These are phyloP conservation scores for Spergularia marina DNA, from an alignment of 148 eudicot genomes.

Conservation along the genomic window DNA sequence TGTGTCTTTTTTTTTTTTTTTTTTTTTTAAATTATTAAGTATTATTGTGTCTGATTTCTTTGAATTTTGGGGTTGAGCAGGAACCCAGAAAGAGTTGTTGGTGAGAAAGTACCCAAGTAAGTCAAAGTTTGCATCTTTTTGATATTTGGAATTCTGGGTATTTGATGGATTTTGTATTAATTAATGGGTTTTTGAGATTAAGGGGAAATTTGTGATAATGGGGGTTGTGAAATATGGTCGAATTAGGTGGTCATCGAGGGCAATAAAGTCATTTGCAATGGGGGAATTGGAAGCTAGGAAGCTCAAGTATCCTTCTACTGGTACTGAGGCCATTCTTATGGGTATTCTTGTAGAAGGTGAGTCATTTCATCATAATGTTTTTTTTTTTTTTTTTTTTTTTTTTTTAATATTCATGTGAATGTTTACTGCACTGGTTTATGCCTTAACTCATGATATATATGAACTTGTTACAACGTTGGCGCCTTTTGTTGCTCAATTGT, in stretches of 20 bases:
- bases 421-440: not conserved
- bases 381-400: no score
- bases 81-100: slow-evolving; percentile 43
- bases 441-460: not conserved
- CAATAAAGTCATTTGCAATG: slow-evolving; percentile 74
- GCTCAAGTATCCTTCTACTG: slow-evolving; percentile 48
- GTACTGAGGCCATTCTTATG: slow-evolving; percentile 78
- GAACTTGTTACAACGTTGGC: not conserved
- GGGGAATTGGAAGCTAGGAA: slow-evolving; percentile 80
- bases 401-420: not conserved
- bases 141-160: not conserved
- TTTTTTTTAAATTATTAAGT: not conserved
- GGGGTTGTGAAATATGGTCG: slow-evolving; percentile 27
- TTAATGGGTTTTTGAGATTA: slow-evolving; percentile 11
- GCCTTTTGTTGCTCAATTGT: not conserved
- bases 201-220: slow-evolving; percentile 17
- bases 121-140: slow-evolving; percentile 27
- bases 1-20: not conserved
- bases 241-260: slow-evolving; percentile 70
- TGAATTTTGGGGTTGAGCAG: slow-evolving; percentile 33
- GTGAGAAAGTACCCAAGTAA: slow-evolving; percentile 62
- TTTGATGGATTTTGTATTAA: slow-evolving; percentile 1
- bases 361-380: slow-evolving; percentile 15
- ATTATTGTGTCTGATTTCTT: slow-evolving; percentile 7
- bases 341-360: slow-evolving; percentile 71